Evolutionary conservation across 2,329 filamentous ascomycete species (phyloP), one percentile per base, ranked within the genome.

Genomic region (Pseudogymnoascus sp.): DNA sequence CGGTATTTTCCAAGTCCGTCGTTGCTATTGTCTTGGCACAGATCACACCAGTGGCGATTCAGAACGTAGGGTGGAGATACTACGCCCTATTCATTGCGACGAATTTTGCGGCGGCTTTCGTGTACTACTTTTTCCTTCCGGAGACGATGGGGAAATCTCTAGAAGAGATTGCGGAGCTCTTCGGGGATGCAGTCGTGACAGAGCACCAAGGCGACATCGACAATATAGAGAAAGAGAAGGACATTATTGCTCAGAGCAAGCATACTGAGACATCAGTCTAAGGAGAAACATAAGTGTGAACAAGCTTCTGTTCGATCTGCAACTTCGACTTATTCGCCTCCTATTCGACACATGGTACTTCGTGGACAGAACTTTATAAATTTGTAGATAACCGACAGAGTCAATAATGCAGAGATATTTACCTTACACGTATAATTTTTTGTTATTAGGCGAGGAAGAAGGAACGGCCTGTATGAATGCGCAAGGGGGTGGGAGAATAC

Each of bases 71-170:
- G 4, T 77, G 75, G 75, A 74, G 71, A 61, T 77, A 75, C 64
- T 77, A 77, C 64, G 69, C 73, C 2, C 68, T 78, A 1, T 75
- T 77, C 65, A 77, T 77, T 62, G 70, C 69, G 6, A 69, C 64
- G 0, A 71, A 73, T 34, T 45, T 73, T 11, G 66, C 61, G 0
- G 69, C 71, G 0, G 75, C 75, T 0, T 65, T 73, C 4, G 66
- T 76, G 5, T 76, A 76, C 29, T 76, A 71, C 45, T 70, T 77
- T 68, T 80, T 83, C 70, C 77, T 89, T 66, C 85, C 86, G 66
- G 86, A 88, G 76, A 89, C 86, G 60, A 87, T 88, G 75, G 85
- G 85, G 45, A 77, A 88, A 18, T 83, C 81, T 0, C 79, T 89
- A 45, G 86, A 89, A 74, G 80, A 86, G 69, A 76, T 76, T 67